phyloP scores from a whole-genome alignment of 306 rosid genomes.

The Cyamopsis tetragonoloba region DNA sequence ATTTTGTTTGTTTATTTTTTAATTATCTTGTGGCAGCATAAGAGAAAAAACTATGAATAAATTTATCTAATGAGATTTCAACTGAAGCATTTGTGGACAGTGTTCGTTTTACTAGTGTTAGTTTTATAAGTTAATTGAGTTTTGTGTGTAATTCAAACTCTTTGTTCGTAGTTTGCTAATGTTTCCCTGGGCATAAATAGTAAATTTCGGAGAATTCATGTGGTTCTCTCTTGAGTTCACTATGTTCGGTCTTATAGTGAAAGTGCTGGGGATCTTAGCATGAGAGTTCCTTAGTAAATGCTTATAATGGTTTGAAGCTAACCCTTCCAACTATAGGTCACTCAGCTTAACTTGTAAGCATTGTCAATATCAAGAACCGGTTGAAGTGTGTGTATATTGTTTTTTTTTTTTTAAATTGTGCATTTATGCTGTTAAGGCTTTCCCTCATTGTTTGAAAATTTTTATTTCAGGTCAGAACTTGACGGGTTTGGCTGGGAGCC shows the following conservation, averaged over 20 bases:
- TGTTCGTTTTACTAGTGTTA: background rate
- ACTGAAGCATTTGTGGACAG: background rate
- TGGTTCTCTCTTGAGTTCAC: too few relatives aligned
- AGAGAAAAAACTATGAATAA: background rate
- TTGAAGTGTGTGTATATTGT: background rate
- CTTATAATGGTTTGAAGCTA: background rate
- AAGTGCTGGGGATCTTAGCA: background rate
- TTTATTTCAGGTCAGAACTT: conserved; percentile 54
- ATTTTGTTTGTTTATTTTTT: too few relatives aligned
- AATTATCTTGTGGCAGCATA: too few relatives aligned
- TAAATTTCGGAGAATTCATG: background rate
- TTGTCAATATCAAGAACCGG: background rate
- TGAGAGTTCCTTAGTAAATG: background rate
- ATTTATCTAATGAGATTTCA: background rate
- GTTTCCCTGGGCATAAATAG: background rate
- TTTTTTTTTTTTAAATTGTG: background rate
- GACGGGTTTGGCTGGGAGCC: conserved; percentile 80
- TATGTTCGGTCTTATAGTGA: background rate
- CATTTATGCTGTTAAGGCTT: background rate
- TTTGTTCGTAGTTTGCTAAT: background rate
- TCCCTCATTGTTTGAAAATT: background rate
- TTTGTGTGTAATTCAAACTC: background rate
- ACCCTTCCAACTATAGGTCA: background rate
- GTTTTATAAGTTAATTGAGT: background rate
- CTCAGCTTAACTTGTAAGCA: background rate